Conservation (phyloP, 1,139 yeast genomes). For the Magnusiomyces suaveolens region DNA sequence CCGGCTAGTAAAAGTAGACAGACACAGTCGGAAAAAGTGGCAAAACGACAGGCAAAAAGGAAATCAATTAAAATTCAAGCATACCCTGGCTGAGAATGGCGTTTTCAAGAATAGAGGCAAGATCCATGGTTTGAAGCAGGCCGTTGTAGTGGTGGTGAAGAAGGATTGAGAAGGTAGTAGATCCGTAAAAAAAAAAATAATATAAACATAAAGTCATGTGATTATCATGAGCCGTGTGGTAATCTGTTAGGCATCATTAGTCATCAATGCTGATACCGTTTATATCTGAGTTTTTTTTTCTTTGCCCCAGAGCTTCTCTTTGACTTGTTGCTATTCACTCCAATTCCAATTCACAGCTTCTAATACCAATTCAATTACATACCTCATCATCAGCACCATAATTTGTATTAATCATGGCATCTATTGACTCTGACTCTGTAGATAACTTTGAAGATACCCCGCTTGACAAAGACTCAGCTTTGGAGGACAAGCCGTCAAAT, state of each 20-base stretch:
- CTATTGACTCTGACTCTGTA: no score
- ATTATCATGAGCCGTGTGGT: background rate
- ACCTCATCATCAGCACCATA: no score
- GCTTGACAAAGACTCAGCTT: no score
- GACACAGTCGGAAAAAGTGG: background rate
- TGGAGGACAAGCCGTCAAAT: no score
- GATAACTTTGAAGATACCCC: no score
- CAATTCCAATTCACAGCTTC: no score
- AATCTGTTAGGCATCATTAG: background rate
- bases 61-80: background rate
- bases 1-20: background rate
- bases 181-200: background rate
- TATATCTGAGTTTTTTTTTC: no score
- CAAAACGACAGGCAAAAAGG: background rate
- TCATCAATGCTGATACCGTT: no score
- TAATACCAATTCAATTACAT: no score
- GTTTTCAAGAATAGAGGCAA: conserved; percentile 64
- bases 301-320: no score
- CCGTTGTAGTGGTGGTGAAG: conserved; percentile 1
- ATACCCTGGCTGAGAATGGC: conserved; percentile 37
- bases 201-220: background rate
- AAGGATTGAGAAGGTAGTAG: background rate
- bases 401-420: no score
- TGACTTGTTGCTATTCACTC: no score
- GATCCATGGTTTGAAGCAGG: conserved; percentile 41